Conservation (phyloP, 805 yeast genomes). For the Lipomyces anomalus region DNA sequence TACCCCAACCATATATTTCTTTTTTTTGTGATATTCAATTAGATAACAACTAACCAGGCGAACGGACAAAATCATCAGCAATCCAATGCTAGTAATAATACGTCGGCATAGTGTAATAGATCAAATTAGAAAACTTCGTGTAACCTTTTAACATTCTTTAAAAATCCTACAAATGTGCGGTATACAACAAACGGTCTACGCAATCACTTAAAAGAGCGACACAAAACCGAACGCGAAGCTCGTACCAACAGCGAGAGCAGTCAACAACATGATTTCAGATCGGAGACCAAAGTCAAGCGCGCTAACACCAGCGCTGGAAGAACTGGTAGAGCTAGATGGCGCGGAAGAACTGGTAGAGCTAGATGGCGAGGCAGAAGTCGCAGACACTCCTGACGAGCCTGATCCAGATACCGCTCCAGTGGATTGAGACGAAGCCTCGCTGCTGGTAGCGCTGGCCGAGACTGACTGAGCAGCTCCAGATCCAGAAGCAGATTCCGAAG, state of each 20-base stretch:
- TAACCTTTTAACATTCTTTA: too few species aligned
- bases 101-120: too few species aligned
- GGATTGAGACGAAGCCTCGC: conserved; percentile 2
- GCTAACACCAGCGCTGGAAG: neutral
- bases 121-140: too few species aligned
- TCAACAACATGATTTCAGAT: neutral
- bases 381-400: conserved; percentile 12
- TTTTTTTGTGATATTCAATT: too few species aligned
- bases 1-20: too few species aligned
- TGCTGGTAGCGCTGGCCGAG: neutral
- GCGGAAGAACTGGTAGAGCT: neutral
- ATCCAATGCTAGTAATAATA: too few species aligned
- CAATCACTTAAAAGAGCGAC: too few species aligned
- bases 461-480: conserved; percentile 2
- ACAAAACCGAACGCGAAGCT: conserved; percentile 10
- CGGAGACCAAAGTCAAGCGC: neutral
- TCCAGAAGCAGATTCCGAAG: neutral
- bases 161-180: too few species aligned
- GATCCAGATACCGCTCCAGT: conserved; percentile 3
- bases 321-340: neutral
- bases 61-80: too few species aligned
- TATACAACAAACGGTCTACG: too few species aligned
- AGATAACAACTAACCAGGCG: too few species aligned
- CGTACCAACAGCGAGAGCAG: neutral
- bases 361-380: conserved; percentile 4